A percentile compares a stretch with the other conserved stretches of the same genome.
Evolutionary conservation across 805 yeast genomes (phyloP).

Genomic region (Metschnikowia baotianmanensis): DNA sequence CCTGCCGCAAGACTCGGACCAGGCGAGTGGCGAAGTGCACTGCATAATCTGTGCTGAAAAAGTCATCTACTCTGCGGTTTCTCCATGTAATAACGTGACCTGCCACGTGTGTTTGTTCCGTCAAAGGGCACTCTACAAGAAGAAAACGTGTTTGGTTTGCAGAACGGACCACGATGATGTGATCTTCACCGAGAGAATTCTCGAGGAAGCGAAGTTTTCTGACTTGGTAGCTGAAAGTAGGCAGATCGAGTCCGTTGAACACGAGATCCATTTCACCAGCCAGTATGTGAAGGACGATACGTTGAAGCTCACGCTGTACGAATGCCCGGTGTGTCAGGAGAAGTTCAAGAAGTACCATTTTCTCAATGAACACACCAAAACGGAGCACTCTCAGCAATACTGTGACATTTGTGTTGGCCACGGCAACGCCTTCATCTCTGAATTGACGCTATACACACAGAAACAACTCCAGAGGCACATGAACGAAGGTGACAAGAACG

Average conservation of each 20-base stretch:
- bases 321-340: slow-evolving; percentile 53
- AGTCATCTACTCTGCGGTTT: slow-evolving; percentile 59
- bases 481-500: slow-evolving; percentile 65
- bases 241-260: slow-evolving; percentile 39
- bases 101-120: slow-evolving; percentile 84
- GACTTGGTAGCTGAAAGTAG: slow-evolving; percentile 36
- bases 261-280: slow-evolving; percentile 60
- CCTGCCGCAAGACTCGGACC: background rate
- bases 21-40: slow-evolving; percentile 37
- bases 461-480: slow-evolving; percentile 70
- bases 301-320: slow-evolving; percentile 48
- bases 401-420: slow-evolving; percentile 78
- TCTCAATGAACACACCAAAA: slow-evolving; percentile 62
- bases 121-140: slow-evolving; percentile 75
- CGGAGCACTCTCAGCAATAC: slow-evolving; percentile 58
- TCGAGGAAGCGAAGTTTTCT: slow-evolving; percentile 29
- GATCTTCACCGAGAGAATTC: slow-evolving; percentile 52
- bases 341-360: slow-evolving; percentile 51
- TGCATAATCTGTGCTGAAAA: slow-evolving; percentile 87
- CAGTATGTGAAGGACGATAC: slow-evolving; percentile 47
- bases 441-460: slow-evolving; percentile 58
- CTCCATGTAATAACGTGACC: slow-evolving; percentile 81
- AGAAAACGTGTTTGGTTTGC: slow-evolving; percentile 78
- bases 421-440: slow-evolving; percentile 75
- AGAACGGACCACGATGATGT: slow-evolving; percentile 63